Percentiles rank a stretch among this genome's conserved stretches.
Conservation (phyloP, 331 rosid species). For the Phaseolus coccineus region DNA sequence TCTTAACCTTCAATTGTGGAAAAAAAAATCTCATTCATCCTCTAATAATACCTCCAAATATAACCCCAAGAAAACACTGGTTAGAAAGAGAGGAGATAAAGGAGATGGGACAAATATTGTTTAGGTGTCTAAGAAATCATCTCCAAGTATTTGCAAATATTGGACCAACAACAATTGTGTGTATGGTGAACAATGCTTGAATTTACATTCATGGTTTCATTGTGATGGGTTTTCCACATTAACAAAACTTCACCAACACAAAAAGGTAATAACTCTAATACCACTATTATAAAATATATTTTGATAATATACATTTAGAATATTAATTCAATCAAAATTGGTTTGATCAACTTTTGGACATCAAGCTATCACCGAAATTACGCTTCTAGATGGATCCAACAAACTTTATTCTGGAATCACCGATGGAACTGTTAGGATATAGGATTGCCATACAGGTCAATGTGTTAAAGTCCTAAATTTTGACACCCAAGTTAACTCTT, state of each 20-base stretch:
- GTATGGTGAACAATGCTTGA: slow-evolving; percentile 47
- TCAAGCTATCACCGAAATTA: no score
- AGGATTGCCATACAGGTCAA: slow-evolving; percentile 57
- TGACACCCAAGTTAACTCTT: slow-evolving; percentile 45
- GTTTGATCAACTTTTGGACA: no score
- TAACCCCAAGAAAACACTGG: neutral
- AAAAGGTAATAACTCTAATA: slow-evolving; percentile 44
- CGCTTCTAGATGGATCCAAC: no score
- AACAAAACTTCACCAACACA: slow-evolving; percentile 58
- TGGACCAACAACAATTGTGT: slow-evolving; percentile 52
- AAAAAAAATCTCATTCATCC: neutral
- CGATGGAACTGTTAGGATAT: slow-evolving; percentile 51
- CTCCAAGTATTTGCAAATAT: slow-evolving; percentile 45
- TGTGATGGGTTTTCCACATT: slow-evolving; percentile 47
- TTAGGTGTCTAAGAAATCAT: neutral
- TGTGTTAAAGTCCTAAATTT: slow-evolving; percentile 44
- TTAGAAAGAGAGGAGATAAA: neutral
- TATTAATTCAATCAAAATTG: no score
- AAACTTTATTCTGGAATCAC: neutral
- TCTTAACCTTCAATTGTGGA: no score
- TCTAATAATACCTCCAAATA: neutral
- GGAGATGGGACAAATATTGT: neutral
- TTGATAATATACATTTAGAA: slow-evolving; percentile 11
- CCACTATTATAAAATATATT: slow-evolving; percentile 45
- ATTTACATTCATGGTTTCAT: slow-evolving; percentile 54